Base-by-base conservation (phyloP, 768 basidiomycete genomes). In the Xerocomellus dryophilus region DNA sequence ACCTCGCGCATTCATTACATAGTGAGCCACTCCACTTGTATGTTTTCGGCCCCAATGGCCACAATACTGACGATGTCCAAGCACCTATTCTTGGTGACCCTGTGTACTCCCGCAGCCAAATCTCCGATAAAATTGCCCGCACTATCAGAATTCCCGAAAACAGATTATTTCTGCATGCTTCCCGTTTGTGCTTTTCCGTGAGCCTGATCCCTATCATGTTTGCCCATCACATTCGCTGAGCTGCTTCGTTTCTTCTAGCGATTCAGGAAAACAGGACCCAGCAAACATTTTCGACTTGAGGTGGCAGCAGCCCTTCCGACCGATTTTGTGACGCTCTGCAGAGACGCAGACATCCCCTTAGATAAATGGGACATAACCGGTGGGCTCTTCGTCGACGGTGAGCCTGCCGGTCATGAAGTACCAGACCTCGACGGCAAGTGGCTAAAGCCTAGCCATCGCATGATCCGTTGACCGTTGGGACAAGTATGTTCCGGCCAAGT, bases 61-160 rank as follows among this genome's bases (percentile, higher is more conserved):
- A 48, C 47, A 23, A 44, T 54, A 17, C 38, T 62, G 51, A 71
- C 42, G 8, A 39, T 46, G 36, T 43, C 43, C 45, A 55, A 88
- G 86, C 81, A 27, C 86, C 86, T 17, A 81, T 89, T 45, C 71
- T 89, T 10, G 86, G 87, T 2, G 86, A 89, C 60, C 62, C 61
- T 1, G 55, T 79, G 2, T 80, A 86, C 60, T 78, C 83, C 36
- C 69, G 62, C 5, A 77, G 46, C 53, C 60, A 31, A 51, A 71
- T 53, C 50, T 70, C 69, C 51, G 69, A 69, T 8, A 72, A 69
- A 43, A 62, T 70, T 23, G 44, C 57, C 39, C 58, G 61, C 49
- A 39, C 61, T 50, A 55, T 70, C 40, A 60, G 51, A 34, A 58
- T 83, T 3, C 78, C 77, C 1, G 57, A 72, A 29, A 73, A 79